Percentiles rank a stretch among this genome's conserved stretches.
These are phyloP conservation scores for Castanea sativa DNA, from an alignment of 306 rosid species.

Conservation along the genomic window DNA sequence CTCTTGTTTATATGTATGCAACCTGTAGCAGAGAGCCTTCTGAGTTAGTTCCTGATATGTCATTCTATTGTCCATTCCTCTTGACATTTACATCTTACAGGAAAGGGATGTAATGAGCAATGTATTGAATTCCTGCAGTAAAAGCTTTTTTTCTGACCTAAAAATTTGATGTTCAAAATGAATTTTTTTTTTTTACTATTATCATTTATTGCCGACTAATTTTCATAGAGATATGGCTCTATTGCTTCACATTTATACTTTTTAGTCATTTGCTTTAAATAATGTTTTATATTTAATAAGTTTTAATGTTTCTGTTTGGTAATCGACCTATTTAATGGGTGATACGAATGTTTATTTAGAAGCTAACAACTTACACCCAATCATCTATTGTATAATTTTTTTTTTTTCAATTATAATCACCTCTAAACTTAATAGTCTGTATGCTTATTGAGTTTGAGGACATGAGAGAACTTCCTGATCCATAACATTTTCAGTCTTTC, in stretches of 20 bases:
- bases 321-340: too few relatives aligned
- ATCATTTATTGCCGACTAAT: too few relatives aligned
- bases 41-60: conserved; percentile 42
- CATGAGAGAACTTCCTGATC: too few relatives aligned
- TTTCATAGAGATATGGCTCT: neutral
- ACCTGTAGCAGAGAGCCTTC: conserved; percentile 56
- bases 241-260: neutral
- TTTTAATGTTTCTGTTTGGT: neutral
- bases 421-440: too few relatives aligned
- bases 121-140: neutral
- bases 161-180: neutral
- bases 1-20: conserved; percentile 67
- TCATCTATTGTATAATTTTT: too few relatives aligned
- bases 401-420: too few relatives aligned
- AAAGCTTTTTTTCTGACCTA: neutral
- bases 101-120: neutral
- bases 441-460: too few relatives aligned
- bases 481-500: too few relatives aligned
- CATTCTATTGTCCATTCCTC: conserved; percentile 20
- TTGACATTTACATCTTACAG: neutral
- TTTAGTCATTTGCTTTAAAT: neutral
- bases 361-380: too few relatives aligned
- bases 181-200: too few relatives aligned
- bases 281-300: neutral
- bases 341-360: too few relatives aligned